phyloP scores from a whole-genome alignment of 2,329 filamentous ascomycete genomes.

The Ophiobolus disseminans region DNA sequence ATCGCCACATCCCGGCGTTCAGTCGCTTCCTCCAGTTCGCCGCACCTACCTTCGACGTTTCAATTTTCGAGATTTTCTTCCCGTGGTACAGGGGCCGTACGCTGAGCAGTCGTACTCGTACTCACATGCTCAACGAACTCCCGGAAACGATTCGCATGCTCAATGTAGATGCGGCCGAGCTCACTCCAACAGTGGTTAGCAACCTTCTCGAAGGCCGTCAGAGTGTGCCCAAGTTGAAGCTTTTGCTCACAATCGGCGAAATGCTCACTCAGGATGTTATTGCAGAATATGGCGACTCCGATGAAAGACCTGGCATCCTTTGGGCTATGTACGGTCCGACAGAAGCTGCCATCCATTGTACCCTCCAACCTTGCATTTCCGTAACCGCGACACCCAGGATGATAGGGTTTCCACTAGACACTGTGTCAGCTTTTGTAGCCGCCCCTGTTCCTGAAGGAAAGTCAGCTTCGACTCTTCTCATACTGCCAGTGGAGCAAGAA shows the following conservation, averaged over 20 bases:
- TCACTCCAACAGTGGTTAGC: constrained; percentile 86
- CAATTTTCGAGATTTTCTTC: constrained; percentile 94
- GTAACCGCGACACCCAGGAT: constrained; percentile 66
- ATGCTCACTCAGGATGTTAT: constrained; percentile 84
- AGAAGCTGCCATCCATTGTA: constrained; percentile 91
- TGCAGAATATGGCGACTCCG: constrained; percentile 74
- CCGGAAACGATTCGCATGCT: constrained; percentile 69
- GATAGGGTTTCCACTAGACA: constrained; percentile 80
- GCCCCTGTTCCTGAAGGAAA: constrained; percentile 49
- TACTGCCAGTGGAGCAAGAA: constrained; percentile 70
- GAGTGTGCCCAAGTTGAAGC: constrained; percentile 70
- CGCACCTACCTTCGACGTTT: constrained; percentile 91
- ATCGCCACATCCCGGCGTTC: constrained; percentile 77
- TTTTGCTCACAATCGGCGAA: constrained; percentile 88
- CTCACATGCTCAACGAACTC: constrained; percentile 76
- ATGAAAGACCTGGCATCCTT: constrained; percentile 66
- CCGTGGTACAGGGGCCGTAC: constrained; percentile 77
- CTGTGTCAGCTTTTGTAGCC: constrained; percentile 79
- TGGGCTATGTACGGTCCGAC: constrained; percentile 97
- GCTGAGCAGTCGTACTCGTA: constrained; percentile 73
- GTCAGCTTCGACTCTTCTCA: constrained; percentile 47
- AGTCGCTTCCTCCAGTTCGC: constrained; percentile 88
- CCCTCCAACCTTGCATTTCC: constrained; percentile 70
- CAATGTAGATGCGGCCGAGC: constrained; percentile 80
- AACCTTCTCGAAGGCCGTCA: constrained; percentile 74